Conservation (phyloP, 2,329 filamentous ascomycete species). For the Aspergillus transmontanensis region DNA sequence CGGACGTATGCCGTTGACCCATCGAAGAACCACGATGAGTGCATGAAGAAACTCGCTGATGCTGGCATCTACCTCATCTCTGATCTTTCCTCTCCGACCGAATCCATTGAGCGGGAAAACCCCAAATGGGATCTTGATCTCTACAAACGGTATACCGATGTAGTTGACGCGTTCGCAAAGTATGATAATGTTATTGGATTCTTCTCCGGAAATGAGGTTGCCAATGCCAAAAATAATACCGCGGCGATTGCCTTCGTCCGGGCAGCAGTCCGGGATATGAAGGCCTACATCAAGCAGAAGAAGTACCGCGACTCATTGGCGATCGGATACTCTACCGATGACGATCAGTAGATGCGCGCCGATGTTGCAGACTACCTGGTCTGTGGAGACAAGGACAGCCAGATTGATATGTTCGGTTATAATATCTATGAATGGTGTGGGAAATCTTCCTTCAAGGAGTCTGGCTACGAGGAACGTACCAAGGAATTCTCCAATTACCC, state of each 20-base stretch:
- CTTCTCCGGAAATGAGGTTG: conserved; percentile 98
- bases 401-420: conserved; percentile 99
- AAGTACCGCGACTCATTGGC: conserved; percentile 72
- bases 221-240: conserved; percentile 87
- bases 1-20: conserved; percentile 94
- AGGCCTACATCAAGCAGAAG: conserved; percentile 85
- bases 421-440: conserved; percentile 99
- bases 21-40: conserved; percentile 72
- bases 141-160: conserved; percentile 77
- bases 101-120: conserved; percentile 81
- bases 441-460: conserved; percentile 71
- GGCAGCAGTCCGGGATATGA: conserved; percentile 94
- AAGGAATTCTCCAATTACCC: conserved; percentile 86
- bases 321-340: conserved; percentile 95
- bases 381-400: conserved; percentile 67
- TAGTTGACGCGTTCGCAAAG: conserved; percentile 77
- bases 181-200: conserved; percentile 95
- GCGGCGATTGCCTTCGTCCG: conserved; percentile 91
- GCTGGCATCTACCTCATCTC: conserved; percentile 95
- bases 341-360: conserved; percentile 79
- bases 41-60: conserved; percentile 80
- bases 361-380: conserved; percentile 92
- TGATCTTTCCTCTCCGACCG: conserved; percentile 78
- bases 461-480: conserved; percentile 80
- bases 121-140: conserved; percentile 79